Evolutionary conservation across 2,329 filamentous ascomycete genomes (phyloP), one percentile per base, ranked within the genome.

Genomic region (Orbilia blumenaviensis): DNA sequence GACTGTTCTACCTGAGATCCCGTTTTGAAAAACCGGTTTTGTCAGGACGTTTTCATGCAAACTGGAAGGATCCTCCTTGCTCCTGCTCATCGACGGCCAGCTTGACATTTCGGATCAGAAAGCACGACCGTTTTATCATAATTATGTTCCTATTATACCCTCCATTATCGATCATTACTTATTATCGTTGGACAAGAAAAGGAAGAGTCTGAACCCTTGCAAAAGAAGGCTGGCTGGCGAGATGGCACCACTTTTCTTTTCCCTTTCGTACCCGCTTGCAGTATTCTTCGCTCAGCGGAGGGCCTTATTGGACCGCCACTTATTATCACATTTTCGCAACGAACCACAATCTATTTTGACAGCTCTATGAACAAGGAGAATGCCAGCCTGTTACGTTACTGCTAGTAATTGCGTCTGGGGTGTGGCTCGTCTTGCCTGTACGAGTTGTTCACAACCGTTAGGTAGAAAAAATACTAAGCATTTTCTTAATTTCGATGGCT

Each of bases 101-200:
- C 42, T 34, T 61, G 14, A 41, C 21, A 62, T 32, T 16, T 44
- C n/a, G 44, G 48, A 66, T 41, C 9, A 18, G 12, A 46, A 60
- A 52, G 66, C 56, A 62, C 21, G 56, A 69, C 66, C 66, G 66
- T 69, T 69, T 69, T 32, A 34, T 62, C 34, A 62, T 61, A 69
- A 34, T n/a, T n/a, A 27, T 25, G 27, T 38, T 29, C 21, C 8
- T 48, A 16, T 38, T 68, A 68, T 68, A 68, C 64, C 64, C 64
- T 60, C 64, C 64, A 32, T 67, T 32, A 48, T 46, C 60, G 42
- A 23, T 14, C 9, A 23, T 23, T 12, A n/a, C n/a, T 54, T 54
- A 46, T 46, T 46, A 54, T 34, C 48, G 29, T 32, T 56, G 52
- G 42, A 46, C 42, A n/a, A n/a, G n/a, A n/a, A n/a, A n/a, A n/a